Evolutionary conservation across 139 green algal species (phyloP).

Genomic region (Trebouxia sp.): DNA sequence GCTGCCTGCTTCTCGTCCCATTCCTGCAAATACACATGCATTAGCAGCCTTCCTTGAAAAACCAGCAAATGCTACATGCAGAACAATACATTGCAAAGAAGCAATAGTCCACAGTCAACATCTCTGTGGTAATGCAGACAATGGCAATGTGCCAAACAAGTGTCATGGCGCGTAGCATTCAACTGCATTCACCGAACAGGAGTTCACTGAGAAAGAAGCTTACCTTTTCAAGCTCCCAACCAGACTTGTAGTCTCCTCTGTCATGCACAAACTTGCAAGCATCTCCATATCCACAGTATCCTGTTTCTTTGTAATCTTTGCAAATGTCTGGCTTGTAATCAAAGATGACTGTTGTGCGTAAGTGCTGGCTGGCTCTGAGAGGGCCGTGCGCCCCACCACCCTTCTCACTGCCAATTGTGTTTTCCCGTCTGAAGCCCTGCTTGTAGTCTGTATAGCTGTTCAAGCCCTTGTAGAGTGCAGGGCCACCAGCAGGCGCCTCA

Average conservation of each 20-base stretch:
- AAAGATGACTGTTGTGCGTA: constrained; percentile 77
- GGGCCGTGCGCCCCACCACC: constrained; percentile 77
- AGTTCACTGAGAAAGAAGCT: not conserved
- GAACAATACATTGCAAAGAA: not conserved
- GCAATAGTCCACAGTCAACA: not conserved
- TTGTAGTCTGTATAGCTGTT: constrained; percentile 82
- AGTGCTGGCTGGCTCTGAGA: constrained; percentile 70
- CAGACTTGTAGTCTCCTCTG: constrained; percentile 97
- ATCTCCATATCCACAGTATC: constrained; percentile 96
- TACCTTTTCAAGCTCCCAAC: constrained; percentile 88
- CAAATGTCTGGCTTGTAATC: constrained; percentile 99
- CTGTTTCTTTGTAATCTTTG: constrained; percentile 99
- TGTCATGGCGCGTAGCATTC: not conserved
- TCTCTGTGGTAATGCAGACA: not conserved
- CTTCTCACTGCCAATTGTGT: constrained; percentile 39
- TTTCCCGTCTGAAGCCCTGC: constrained; percentile 68
- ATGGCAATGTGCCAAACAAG: not conserved
- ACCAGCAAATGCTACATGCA: not conserved
- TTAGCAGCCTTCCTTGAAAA: not conserved
- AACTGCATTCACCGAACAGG: not conserved
- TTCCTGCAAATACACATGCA: constrained; percentile 61
- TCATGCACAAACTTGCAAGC: constrained; percentile 99
- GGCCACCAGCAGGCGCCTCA: constrained; percentile 28
- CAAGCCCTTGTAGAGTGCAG: constrained; percentile 73
- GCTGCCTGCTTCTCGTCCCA: constrained; percentile 94